Evolutionary conservation across 2,329 filamentous ascomycete species (phyloP).

Genomic region (Botryotinia convoluta): DNA sequence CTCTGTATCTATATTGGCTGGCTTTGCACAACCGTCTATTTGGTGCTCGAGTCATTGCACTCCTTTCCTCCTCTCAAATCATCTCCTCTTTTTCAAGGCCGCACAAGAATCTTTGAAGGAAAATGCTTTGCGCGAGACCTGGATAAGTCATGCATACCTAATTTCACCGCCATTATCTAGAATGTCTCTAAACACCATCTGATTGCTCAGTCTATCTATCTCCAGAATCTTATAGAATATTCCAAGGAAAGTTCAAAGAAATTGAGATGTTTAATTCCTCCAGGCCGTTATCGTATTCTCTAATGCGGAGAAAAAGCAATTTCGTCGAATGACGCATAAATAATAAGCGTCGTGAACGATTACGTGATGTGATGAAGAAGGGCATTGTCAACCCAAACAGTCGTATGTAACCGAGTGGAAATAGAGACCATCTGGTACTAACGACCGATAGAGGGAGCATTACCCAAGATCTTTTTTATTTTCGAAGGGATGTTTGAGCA

Average conservation of each 20-base stretch:
- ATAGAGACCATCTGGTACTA: background rate
- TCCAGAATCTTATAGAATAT: background rate
- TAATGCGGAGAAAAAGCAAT: no score
- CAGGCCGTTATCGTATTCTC: background rate
- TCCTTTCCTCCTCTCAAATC: background rate
- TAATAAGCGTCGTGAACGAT: background rate
- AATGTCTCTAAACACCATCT: background rate
- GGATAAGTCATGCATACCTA: background rate
- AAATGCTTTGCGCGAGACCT: background rate
- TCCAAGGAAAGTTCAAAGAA: background rate
- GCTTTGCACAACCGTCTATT: background rate
- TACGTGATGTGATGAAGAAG: background rate
- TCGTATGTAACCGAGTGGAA: background rate
- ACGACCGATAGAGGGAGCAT: background rate
- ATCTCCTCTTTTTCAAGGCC: background rate
- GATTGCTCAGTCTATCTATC: background rate
- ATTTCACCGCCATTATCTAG: background rate
- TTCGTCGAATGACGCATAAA: background rate
- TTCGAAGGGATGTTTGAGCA: background rate
- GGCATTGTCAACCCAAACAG: background rate
- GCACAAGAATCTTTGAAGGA: no score
- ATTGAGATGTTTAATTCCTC: background rate
- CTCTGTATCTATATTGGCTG: background rate
- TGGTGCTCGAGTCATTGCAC: background rate
- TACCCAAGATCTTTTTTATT: background rate